Percentiles rank a stretch among this genome's conserved stretches.
phyloP scores from a whole-genome alignment of 169 alveolate genomes.

The Cryptosporidium canis region DNA sequence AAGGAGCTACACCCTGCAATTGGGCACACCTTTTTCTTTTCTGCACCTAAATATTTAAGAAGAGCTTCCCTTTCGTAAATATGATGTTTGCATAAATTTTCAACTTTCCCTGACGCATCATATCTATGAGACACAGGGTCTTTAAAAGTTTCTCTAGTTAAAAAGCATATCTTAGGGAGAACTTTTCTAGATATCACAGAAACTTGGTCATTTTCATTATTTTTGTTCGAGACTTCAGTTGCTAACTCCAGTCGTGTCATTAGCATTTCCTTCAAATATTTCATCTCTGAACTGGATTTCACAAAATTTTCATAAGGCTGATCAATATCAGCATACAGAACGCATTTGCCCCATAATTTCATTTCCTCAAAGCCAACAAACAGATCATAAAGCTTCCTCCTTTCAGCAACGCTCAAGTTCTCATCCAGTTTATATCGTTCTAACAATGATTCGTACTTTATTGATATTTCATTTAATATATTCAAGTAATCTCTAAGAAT shows the following conservation, averaged over 20 bases:
- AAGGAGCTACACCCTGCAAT: conserved; percentile 52
- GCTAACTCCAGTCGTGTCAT: neutral
- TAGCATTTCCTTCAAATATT: neutral
- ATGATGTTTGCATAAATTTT: conserved; percentile 46
- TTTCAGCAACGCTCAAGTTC: neutral
- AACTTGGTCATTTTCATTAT: conserved; percentile 1
- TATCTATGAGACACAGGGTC: conserved; percentile 65
- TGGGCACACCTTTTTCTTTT: conserved; percentile 55
- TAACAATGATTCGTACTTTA: neutral
- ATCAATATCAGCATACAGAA: conserved; percentile 12
- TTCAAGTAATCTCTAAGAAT: conserved; percentile 10
- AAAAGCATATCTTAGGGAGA: conserved; percentile 45
- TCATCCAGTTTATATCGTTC: neutral
- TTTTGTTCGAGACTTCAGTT: neutral
- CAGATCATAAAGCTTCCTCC: neutral
- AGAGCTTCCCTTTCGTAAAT: conserved; percentile 53
- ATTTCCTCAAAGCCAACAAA: conserved; percentile 18
- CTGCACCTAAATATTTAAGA: conserved; percentile 35
- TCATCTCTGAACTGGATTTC: neutral
- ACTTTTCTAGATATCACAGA: conserved; percentile 25
- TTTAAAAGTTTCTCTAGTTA: conserved; percentile 36
- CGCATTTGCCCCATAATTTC: conserved; percentile 39
- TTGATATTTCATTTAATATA: conserved; percentile 2
- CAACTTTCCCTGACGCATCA: neutral
- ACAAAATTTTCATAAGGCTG: neutral